These are phyloP conservation scores for Sphenostylis stenocarpa DNA, from an alignment of 306 rosid species.

Conservation along the genomic window DNA sequence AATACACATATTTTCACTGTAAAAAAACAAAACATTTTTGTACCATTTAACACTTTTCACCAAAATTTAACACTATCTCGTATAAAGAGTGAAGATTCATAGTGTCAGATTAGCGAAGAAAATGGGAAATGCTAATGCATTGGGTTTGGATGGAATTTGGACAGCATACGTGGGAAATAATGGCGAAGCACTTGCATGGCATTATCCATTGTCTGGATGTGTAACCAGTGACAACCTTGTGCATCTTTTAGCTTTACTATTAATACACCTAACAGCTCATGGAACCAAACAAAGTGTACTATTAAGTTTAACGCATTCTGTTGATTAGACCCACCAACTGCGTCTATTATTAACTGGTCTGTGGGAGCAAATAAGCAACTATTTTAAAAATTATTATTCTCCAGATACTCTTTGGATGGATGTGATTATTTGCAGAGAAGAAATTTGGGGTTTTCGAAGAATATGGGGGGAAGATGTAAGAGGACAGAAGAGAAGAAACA, in stretches of 20 bases:
- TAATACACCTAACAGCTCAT: slow-evolving; percentile 38
- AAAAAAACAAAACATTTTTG: too few relatives aligned
- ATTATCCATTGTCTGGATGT: slow-evolving; percentile 26
- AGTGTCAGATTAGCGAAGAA: slow-evolving; percentile 13
- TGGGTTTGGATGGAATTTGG: slow-evolving; percentile 19
- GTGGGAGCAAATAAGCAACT: slow-evolving; percentile 5
- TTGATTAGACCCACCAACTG: slow-evolving; percentile 43
- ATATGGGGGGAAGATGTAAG: not conserved
- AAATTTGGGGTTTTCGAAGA: slow-evolving; percentile 30
- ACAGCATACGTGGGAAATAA: slow-evolving; percentile 7
- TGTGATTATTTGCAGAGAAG: slow-evolving; percentile 14
- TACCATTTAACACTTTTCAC: too few relatives aligned
- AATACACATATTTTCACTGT: too few relatives aligned
- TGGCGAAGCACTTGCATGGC: slow-evolving; percentile 29
- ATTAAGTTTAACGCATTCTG: not conserved
- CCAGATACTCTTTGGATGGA: not conserved
- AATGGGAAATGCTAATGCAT: slow-evolving; percentile 30
- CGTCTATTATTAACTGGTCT: not conserved
- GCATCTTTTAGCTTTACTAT: not conserved
- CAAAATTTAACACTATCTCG: too few relatives aligned
- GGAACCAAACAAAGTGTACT: slow-evolving; percentile 19
- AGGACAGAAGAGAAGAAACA: slow-evolving; percentile 45
- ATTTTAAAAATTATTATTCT: not conserved
- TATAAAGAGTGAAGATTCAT: too few relatives aligned
- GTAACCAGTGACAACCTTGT: not conserved